phyloP scores from a whole-genome alignment of 306 rosid genomes.

The Fragaria nilgerrensis region DNA sequence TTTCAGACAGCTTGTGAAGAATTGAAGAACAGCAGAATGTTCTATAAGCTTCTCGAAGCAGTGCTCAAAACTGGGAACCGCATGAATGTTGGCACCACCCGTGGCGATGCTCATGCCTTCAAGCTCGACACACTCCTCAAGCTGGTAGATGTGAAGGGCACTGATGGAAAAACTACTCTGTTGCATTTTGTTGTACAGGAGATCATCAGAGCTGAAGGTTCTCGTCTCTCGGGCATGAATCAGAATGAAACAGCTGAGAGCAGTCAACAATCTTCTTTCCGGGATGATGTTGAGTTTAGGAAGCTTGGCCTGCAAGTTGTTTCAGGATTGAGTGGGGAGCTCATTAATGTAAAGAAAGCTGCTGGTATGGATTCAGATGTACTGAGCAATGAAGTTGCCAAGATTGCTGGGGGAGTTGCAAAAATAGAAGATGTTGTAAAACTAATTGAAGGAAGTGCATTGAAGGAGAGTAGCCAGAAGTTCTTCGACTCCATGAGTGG shows the following conservation, averaged over 20 bases:
- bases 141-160: conserved; percentile 81
- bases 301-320: conserved; percentile 89
- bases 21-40: conserved; percentile 70
- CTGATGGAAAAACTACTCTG: conserved; percentile 80
- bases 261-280: conserved; percentile 42
- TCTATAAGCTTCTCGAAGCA: conserved; percentile 85
- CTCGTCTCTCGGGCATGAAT: conserved; percentile 44
- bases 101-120: conserved; percentile 91
- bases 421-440: conserved; percentile 55
- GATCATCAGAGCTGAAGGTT: conserved; percentile 81
- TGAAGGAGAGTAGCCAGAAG: conserved; percentile 47
- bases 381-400: conserved; percentile 62
- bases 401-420: conserved; percentile 60
- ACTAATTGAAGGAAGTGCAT: conserved; percentile 48
- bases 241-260: conserved; percentile 29
- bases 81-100: conserved; percentile 89
- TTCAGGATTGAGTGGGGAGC: conserved; percentile 87
- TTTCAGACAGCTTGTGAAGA: conserved; percentile 75
- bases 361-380: conserved; percentile 83
- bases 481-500: conserved; percentile 61
- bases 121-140: conserved; percentile 88
- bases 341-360: conserved; percentile 70
- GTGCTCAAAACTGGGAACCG: conserved; percentile 91
- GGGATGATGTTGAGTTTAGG: conserved; percentile 59
- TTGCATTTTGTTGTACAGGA: conserved; percentile 91